Base-by-base conservation (phyloP, 345 rosid genomes). In the Boechera divaricarpa region DNA sequence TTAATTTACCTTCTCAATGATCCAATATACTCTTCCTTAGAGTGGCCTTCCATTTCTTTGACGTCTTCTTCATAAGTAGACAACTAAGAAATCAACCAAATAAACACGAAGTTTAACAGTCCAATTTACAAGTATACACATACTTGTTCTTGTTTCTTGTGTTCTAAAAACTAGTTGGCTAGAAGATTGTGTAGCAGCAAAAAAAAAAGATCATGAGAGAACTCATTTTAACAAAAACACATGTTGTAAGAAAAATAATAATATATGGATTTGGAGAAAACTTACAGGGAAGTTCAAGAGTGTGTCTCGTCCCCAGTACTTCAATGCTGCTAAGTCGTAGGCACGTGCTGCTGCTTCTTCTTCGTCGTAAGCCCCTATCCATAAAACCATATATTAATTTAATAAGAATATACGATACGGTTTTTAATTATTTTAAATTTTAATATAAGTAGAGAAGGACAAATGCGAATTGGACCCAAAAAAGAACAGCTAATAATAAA, bases 271-370 rank as follows among this genome's bases (percentile, higher is more conserved):
- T 57, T 5, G 67, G 57, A 74, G 76, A 47, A 68, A 63, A 41
- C 2, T 51, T 85, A 95, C 99, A 21, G 98, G 91, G 71, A 90
- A 91, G 79, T 95, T 95, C 64, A 95, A 96, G 70, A 87, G 86
- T 35, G 98, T 89, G 12, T 90, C 91, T 10, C 53, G 90, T 59
- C 98, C 98, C 98, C 99, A 95, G 33, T 89, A 95, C 76, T 90
- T 95, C 73, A 95, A 78, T 79, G 99, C 99, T 6, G 99, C 98
- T 81, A 95, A 83, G 85, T 95, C 99, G 78, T 92, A 90, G 10
- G 98, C 94, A 83, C 84, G 99, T 75, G 98, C 99, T 0, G 96
- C 99, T 9, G 96, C 90, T 80, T 80, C 92, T 84, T 95, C 98
- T 58, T 92, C 86, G 51, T 95, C 93, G 68, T 95, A 92, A 36